A percentile compares a stretch with the other conserved stretches of the same genome.
Evolutionary conservation across 805 yeast species (phyloP).

Genomic region (Ogataea methylovora): DNA sequence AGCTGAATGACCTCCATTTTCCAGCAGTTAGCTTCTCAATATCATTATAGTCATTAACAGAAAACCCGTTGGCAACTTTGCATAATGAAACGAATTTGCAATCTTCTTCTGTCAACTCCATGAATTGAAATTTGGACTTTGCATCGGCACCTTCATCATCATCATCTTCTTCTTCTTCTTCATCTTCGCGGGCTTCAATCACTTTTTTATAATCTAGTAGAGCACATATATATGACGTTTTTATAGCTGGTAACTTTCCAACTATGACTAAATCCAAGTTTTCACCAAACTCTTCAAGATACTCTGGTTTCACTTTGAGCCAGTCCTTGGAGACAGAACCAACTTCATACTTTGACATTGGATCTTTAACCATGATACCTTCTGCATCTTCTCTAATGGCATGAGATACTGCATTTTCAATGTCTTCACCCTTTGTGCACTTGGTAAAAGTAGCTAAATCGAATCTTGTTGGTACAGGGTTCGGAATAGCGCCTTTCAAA

Average conservation of each 20-base stretch:
- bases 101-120: slow-evolving; percentile 4
- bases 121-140: background rate
- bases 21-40: slow-evolving; percentile 52
- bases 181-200: slow-evolving; percentile 23
- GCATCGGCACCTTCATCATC: slow-evolving; percentile 1
- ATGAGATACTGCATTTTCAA: slow-evolving; percentile 44
- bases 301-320: slow-evolving; percentile 90
- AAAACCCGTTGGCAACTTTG: slow-evolving; percentile 78
- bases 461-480: slow-evolving; percentile 37
- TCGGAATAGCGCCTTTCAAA: slow-evolving; percentile 34
- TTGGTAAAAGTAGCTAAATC: slow-evolving; percentile 37
- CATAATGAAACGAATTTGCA: slow-evolving; percentile 60
- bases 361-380: slow-evolving; percentile 73
- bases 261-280: slow-evolving; percentile 73
- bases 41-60: slow-evolving; percentile 49
- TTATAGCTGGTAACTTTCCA: slow-evolving; percentile 70
- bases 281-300: slow-evolving; percentile 78
- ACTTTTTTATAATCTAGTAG: slow-evolving; percentile 29
- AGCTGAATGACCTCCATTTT: slow-evolving; percentile 45
- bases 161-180: slow-evolving; percentile 8
- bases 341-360: slow-evolving; percentile 47
- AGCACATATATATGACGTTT: slow-evolving; percentile 71
- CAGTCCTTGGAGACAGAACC: slow-evolving; percentile 57
- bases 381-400: slow-evolving; percentile 65
- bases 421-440: slow-evolving; percentile 41